Percentiles rank a stretch among this genome's conserved stretches.
Evolutionary conservation across 352 stramenopile genomes (phyloP).

Genomic region (Albugo laibachii): DNA sequence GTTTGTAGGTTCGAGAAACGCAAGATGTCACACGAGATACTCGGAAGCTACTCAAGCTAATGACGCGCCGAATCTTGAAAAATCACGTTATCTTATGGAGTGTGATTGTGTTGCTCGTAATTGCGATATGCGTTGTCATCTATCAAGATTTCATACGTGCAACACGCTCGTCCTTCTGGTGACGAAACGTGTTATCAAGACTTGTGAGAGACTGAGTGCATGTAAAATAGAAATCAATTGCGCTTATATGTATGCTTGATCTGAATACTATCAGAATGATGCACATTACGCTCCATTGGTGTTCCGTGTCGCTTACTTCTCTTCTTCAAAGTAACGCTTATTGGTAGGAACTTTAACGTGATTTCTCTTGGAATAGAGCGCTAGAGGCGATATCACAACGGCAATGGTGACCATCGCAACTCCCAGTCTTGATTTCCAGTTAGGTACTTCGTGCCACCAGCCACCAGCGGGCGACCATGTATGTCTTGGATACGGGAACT

Average conservation of each 20-base stretch:
- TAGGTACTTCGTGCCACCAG: conserved; percentile 72
- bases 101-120: conserved; percentile 42
- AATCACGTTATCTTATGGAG: conserved; percentile 68
- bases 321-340: no score
- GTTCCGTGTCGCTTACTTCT: no score
- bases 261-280: no score
- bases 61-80: conserved; percentile 55
- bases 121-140: conserved; percentile 45
- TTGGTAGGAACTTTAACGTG: conserved; percentile 16
- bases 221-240: no score
- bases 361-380: conserved; percentile 35
- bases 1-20: conserved; percentile 42
- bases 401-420: conserved; percentile 31
- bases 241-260: no score
- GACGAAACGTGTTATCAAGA: no score
- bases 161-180: no score
- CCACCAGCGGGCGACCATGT: conserved; percentile 70
- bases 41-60: conserved; percentile 41
- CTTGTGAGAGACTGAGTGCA: no score
- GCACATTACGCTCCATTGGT: no score
- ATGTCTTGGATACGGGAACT: conserved; percentile 77
- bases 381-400: conserved; percentile 23
- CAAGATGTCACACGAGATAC: conserved; percentile 42
- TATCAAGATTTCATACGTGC: conserved; percentile 59
- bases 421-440: conserved; percentile 64